Conservation (phyloP, 441 rosid species). For the Iberis amara region DNA sequence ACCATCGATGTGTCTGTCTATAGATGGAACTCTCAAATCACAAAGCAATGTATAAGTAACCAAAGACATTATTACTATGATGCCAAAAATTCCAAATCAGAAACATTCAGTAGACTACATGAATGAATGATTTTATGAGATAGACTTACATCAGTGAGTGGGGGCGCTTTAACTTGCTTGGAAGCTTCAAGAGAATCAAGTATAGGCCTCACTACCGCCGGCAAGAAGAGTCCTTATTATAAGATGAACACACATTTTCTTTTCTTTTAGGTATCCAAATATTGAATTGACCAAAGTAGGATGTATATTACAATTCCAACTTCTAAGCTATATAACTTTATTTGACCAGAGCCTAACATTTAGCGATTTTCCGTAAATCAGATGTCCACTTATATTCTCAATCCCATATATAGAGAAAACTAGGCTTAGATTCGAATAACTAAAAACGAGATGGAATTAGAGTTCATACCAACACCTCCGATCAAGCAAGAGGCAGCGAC, state of each 20-base stretch:
- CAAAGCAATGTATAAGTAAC: neutral
- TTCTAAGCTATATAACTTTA: too few relatives aligned
- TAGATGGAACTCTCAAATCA: slow-evolving; percentile 1
- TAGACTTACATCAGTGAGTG: slow-evolving; percentile 61
- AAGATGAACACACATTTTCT: neutral
- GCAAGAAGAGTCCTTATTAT: slow-evolving; percentile 78
- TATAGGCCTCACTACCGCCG: slow-evolving; percentile 93
- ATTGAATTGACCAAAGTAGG: too few relatives aligned
- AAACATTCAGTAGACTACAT: too few relatives aligned
- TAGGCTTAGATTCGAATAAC: too few relatives aligned
- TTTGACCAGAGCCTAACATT: too few relatives aligned
- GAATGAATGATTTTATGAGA: neutral
- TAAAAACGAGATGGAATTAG: slow-evolving; percentile 1
- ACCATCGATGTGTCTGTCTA: too few relatives aligned
- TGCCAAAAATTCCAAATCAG: too few relatives aligned
- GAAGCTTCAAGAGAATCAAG: slow-evolving; percentile 81
- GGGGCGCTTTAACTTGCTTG: slow-evolving; percentile 67
- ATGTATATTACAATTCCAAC: too few relatives aligned
- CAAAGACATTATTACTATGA: too few relatives aligned
- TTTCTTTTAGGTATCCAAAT: neutral
- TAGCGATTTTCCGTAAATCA: too few relatives aligned
- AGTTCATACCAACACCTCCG: slow-evolving; percentile 61
- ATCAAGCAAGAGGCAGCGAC: slow-evolving; percentile 84
- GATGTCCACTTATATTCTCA: too few relatives aligned
- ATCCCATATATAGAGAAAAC: too few relatives aligned